phyloP scores from a whole-genome alignment of 1,139 yeast species.

The Sugiyamaella xylanicola region DNA sequence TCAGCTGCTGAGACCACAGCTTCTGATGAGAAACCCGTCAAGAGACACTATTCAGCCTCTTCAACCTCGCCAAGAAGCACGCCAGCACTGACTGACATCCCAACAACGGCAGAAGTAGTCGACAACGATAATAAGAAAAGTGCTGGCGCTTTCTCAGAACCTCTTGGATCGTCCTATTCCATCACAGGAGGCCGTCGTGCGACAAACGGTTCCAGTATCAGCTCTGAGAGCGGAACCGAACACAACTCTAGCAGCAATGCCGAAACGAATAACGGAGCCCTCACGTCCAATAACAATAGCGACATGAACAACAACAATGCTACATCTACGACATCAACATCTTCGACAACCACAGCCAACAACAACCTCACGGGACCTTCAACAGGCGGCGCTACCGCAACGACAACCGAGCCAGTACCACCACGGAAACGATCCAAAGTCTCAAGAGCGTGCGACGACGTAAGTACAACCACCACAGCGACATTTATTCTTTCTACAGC shows the following conservation, averaged over 20 bases:
- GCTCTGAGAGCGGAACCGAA: neutral
- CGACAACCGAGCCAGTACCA: slow-evolving; percentile 27
- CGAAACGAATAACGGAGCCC: neutral
- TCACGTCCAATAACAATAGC: no score
- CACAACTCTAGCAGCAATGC: neutral
- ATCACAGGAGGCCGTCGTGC: slow-evolving; percentile 1
- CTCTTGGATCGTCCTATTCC: slow-evolving; percentile 5
- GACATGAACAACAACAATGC: neutral
- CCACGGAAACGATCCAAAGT: slow-evolving; percentile 48
- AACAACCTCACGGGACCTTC: neutral
- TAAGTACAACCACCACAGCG: no score
- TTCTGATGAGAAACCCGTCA: neutral
- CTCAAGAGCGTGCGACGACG: slow-evolving; percentile 49
- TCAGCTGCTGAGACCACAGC: neutral
- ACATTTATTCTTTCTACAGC: no score
- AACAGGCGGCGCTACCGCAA: neutral
- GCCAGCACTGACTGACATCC: neutral
- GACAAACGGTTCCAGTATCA: neutral
- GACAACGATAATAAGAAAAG: slow-evolving; percentile 2
- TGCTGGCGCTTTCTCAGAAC: slow-evolving; percentile 1
- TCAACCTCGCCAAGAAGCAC: slow-evolving; percentile 10
- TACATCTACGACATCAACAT: no score
- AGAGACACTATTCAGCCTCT: slow-evolving; percentile 3
- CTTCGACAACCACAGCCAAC: no score
- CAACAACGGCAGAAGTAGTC: neutral